Base-by-base conservation (phyloP, 108 stramenopile genomes). In the Nitzschia sp. region DNA sequence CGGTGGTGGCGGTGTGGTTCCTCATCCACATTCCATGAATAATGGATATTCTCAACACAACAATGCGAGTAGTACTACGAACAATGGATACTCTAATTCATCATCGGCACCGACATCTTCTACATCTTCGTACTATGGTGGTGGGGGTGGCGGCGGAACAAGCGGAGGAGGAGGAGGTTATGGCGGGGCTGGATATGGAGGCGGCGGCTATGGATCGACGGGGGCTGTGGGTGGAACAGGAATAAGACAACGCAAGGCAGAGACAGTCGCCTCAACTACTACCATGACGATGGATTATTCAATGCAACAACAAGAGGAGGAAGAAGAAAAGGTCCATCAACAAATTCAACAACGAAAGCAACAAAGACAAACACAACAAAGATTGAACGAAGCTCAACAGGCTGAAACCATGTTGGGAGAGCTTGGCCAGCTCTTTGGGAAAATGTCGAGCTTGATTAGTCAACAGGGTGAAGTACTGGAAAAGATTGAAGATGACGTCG, bases 401-500 rank as follows among this genome's bases (percentile, higher is more conserved):
- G 93, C 90, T 30, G 93, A 94, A 80, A 77, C 73, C 34, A 70
- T 66, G 32, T 68, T 94, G 61, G 86, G 82, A 19, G 82, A 88
- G 60, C 60, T 94, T 27, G 79, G 80, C 8, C 66, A 72, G 32
- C 71, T 94, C 83, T 94, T 89, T 75, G 69, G 86, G 30, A 91
- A 94, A 78, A 91, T 94, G 90, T 84, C 90, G 44, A 74, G 30
- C 30, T 44, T 83, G 60, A 86, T 90, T 45, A 47, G 46, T 8
- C 80, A 88, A 52, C 90, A 91, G 79, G 87, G 86, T 0, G 94
- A 95, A 73, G 77, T 79, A 4, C 58, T 95, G 54, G 89, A 89
- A 66, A 85, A 89, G 65, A 83, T 95, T 27, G 94, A 95, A 72
- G 94, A 95, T 73, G 94, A 95, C 57, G 91, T 92, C 9, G 94